Conservation (phyloP, 768 basidiomycete species). For the Lactifluus echinatus region DNA sequence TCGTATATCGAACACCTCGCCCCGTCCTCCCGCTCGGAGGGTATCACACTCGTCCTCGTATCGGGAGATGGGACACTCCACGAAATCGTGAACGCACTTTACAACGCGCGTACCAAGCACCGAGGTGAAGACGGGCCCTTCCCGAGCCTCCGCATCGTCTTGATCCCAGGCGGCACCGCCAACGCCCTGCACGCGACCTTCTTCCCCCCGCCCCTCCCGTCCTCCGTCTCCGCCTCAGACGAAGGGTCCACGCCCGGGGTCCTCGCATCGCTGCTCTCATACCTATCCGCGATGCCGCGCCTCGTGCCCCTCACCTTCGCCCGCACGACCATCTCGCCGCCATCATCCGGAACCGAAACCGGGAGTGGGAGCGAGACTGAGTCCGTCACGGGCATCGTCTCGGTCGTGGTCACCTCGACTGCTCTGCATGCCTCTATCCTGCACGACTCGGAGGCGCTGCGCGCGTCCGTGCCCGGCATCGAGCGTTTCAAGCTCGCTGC, state of each 20-base stretch:
- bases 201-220: constrained; percentile 52
- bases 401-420: constrained; percentile 83
- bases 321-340: constrained; percentile 35
- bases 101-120: neutral
- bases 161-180: constrained; percentile 79
- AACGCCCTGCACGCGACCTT: constrained; percentile 83
- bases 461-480: constrained; percentile 59
- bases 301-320: constrained; percentile 45
- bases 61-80: constrained; percentile 93
- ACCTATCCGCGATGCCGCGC: constrained; percentile 10
- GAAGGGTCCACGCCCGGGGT: constrained; percentile 34
- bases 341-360: neutral
- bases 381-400: constrained; percentile 36
- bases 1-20: constrained; percentile 29
- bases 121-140: neutral
- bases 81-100: constrained; percentile 69
- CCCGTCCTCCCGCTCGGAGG: constrained; percentile 18
- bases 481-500: constrained; percentile 89
- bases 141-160: constrained; percentile 35
- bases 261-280: constrained; percentile 29
- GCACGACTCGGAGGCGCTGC: constrained; percentile 68
- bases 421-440: constrained; percentile 81
- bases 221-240: constrained; percentile 11
- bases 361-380: neutral
- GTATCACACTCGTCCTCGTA: constrained; percentile 46